Base-by-base conservation (phyloP, 805 yeast genomes). In the Ogataea ramenticola region DNA sequence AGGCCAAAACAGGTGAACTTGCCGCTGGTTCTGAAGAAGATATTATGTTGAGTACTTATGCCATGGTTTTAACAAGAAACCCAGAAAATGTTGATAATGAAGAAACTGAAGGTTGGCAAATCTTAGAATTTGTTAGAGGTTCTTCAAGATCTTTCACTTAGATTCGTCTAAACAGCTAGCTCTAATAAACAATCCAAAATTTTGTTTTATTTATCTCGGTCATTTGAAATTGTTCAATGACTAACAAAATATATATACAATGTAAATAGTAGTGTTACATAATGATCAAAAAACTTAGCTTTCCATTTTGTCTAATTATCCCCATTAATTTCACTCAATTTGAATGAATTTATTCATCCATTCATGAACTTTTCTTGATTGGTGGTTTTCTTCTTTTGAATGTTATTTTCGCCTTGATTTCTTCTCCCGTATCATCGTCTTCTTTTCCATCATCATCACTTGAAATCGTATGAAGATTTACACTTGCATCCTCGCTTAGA, bases 81-180 rank as follows among this genome's bases (percentile, higher is more conserved):
- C 89, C 96, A 3, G 99, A 90, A 64, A 89, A 90, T 48, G 79
- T 93, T 58, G 96, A 82, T 49, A 86, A 93, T 62, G 75, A 77
- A 43, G 90, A 82, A 57, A 93, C 99, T 21, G 96, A 87, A 59
- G 99, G 99, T 30, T 93, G 99, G 99, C 87, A 86, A 70, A 80
- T 93, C 44, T 65, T 91, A 58, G 98, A 91, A 68, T 86, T 91
- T 61, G 96, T 87, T 40, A 82, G 96, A 59, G 96, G 96, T 53
- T 91, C 88, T 36, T 82, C 96, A 33, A 82, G 96, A 68, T 84
- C 81, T 47, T 89, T 84, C 77, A 78, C 81, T 36, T 78, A 61
- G 57, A 29, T 7, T 17, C 17, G 20, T 26, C 20, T 19, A 7
- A 34, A 20, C 10, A n/a, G 17, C 8, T 34, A 21, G 37, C 24